Conservation (phyloP, 768 basidiomycete species). For the Hebeloma cylindrosporum region DNA sequence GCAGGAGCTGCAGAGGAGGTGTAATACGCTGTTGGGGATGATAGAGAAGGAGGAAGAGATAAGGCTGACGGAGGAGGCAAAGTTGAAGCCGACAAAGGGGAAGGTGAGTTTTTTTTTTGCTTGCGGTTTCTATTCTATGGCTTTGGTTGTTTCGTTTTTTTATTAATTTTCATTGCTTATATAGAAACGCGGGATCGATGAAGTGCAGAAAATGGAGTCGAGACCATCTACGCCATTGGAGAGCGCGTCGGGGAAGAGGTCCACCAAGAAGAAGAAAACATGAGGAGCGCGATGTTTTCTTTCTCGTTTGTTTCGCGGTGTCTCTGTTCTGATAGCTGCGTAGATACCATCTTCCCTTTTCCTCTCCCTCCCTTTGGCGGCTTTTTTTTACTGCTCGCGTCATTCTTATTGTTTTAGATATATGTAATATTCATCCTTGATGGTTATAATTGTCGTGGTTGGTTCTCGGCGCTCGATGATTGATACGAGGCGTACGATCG, state of each 20-base stretch:
- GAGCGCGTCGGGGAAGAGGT: slow-evolving; percentile 51
- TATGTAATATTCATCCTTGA: too few species aligned
- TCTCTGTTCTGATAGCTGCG: slow-evolving; percentile 1
- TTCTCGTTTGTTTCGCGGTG: neutral
- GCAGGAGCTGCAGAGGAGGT: slow-evolving; percentile 84
- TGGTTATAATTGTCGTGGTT: too few species aligned
- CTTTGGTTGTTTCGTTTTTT: slow-evolving; percentile 4
- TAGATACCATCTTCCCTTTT: too few species aligned
- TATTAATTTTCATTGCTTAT: slow-evolving; percentile 31
- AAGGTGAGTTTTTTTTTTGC: slow-evolving; percentile 48
- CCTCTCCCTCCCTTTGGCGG: too few species aligned
- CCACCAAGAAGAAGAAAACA: slow-evolving; percentile 70
- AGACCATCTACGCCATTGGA: slow-evolving; percentile 61
- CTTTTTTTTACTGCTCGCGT: too few species aligned
- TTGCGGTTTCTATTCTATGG: neutral
- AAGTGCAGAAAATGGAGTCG: slow-evolving; percentile 55
- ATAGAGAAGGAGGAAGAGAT: slow-evolving; percentile 90
- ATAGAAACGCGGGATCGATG: slow-evolving; percentile 78
- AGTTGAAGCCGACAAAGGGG: slow-evolving; percentile 58
- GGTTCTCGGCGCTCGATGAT: too few species aligned
- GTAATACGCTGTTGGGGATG: slow-evolving; percentile 84
- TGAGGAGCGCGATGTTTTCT: neutral
- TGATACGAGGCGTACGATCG: too few species aligned
- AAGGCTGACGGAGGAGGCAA: slow-evolving; percentile 66
- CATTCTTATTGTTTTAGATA: too few species aligned